Evolutionary conservation across 2,329 filamentous ascomycete species (phyloP), one percentile per base, ranked within the genome.

Genomic region (Calycina marina): DNA sequence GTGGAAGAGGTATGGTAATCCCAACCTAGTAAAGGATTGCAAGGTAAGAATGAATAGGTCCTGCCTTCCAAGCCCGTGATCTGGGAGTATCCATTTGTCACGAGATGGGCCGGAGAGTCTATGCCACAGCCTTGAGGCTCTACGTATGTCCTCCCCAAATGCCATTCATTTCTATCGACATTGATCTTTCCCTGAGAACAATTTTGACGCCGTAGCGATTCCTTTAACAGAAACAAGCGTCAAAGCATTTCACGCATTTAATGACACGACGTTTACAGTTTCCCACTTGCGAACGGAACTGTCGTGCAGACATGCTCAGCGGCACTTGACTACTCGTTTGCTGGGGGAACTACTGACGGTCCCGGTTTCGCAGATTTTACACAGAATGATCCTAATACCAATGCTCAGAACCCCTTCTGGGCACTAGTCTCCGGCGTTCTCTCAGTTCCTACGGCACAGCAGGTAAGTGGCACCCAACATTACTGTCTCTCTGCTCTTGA

Each of bases 281-380:
- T 94, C 48, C 53, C 59, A 2, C 72, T 85, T 2, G 67, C 77
- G 1, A 84, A 92, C 42, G 80, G 80, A 28, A 72, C 72, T 2
- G 56, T 55, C 8, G 80, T 74, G 5, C 65, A 60, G 32, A 93
- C 86, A 0, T 94, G 88, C 47, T 77, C 85, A 2, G 85, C 85
- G 0, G 84, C 84, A 0, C 60, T 96, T 32, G 88, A 88, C 6
- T 92, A 86, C 51, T 84, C 79, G 0, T 96, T 96, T 51, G 86
- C 86, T 0, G 86, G 80, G 1, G 88, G 88, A 11, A 96, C 88
- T 0, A 83, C 80, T 0, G 88, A 94, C 51, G 84, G 88, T 5
- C 86, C 86, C 0, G 88, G 88, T 1, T 75, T 74, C 0, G 92
- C 93, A 48, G 86, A 94, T 54, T 94, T 94, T 53, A 86, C 80